phyloP scores from a whole-genome alignment of 176 grass and related monocot species.

The Raddia guianensis region DNA sequence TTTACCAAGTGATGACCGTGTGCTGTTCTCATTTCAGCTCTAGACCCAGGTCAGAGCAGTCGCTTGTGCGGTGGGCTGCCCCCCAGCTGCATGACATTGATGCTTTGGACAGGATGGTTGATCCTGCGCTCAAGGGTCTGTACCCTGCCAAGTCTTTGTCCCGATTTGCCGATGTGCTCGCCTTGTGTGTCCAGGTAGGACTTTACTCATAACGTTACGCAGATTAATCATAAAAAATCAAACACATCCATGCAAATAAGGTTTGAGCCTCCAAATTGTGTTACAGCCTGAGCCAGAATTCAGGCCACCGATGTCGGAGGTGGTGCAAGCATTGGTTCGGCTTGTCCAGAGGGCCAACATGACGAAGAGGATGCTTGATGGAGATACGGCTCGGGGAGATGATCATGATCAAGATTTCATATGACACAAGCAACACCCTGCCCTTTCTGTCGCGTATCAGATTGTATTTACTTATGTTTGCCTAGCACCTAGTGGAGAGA shows the following conservation, averaged over 20 bases:
- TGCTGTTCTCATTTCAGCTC: constrained; percentile 46
- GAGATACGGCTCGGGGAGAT: constrained; percentile 50
- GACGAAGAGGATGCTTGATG: constrained; percentile 63
- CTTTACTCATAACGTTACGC: neutral
- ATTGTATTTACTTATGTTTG: constrained; percentile 31
- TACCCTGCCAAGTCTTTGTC: constrained; percentile 83
- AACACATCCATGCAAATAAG: neutral
- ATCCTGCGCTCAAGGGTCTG: constrained; percentile 70
- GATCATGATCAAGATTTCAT: constrained; percentile 60
- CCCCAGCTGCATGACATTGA: constrained; percentile 85
- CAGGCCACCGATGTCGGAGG: constrained; percentile 81
- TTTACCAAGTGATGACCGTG: neutral
- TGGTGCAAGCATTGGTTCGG: constrained; percentile 76
- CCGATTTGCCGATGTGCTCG: constrained; percentile 70
- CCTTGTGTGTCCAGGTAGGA: constrained; percentile 76
- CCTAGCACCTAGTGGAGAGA: constrained; percentile 19
- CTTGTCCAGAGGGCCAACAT: constrained; percentile 82
- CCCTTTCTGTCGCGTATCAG: constrained; percentile 1
- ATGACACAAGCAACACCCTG: constrained; percentile 18
- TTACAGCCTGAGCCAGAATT: constrained; percentile 77
- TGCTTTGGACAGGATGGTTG: constrained; percentile 76
- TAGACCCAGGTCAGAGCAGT: constrained; percentile 63
- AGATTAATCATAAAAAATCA: neutral
- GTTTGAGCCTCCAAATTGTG: constrained; percentile 12
- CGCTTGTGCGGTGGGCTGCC: constrained; percentile 64